Conservation (phyloP, 1,284 basidiomycete species). For the Kwoniella shivajii region DNA sequence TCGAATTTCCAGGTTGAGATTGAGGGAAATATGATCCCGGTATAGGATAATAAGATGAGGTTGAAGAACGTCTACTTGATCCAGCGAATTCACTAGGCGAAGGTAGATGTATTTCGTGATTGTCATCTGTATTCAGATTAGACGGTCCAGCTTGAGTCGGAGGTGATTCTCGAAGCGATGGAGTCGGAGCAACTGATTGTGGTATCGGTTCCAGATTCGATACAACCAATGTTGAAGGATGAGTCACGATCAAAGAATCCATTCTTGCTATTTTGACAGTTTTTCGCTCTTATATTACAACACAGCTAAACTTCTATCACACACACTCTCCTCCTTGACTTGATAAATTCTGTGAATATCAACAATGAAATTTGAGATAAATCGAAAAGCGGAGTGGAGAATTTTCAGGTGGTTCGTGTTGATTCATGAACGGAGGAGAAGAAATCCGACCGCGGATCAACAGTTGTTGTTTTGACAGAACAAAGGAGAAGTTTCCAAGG, state of each 20-base stretch:
- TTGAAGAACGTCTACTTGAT: slow-evolving; percentile 18
- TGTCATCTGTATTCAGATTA: background rate
- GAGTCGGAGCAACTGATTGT: slow-evolving; percentile 30
- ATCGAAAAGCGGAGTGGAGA: no score
- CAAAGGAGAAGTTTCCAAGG: background rate
- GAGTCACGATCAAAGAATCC: slow-evolving; percentile 7
- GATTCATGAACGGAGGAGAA: no score
- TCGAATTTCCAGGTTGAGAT: background rate
- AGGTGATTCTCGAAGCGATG: slow-evolving; percentile 19
- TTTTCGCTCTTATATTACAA: background rate
- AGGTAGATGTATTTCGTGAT: background rate
- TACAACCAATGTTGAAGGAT: slow-evolving; percentile 17
- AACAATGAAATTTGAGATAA: no score
- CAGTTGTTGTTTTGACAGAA: background rate
- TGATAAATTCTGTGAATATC: no score
- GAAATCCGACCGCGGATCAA: no score
- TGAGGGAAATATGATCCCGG: slow-evolving; percentile 33
- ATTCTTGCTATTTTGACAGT: slow-evolving; percentile 4
- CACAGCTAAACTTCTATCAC: no score
- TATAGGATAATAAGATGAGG: slow-evolving; percentile 17
- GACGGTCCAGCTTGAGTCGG: slow-evolving; percentile 6
- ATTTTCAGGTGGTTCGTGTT: no score
- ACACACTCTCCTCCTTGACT: no score
- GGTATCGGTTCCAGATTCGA: slow-evolving; percentile 26
- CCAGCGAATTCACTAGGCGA: slow-evolving; percentile 9